Evolutionary conservation across 2,329 filamentous ascomycete species (phyloP), one percentile per base, ranked within the genome.

Genomic region (Penicillium corylophilum): DNA sequence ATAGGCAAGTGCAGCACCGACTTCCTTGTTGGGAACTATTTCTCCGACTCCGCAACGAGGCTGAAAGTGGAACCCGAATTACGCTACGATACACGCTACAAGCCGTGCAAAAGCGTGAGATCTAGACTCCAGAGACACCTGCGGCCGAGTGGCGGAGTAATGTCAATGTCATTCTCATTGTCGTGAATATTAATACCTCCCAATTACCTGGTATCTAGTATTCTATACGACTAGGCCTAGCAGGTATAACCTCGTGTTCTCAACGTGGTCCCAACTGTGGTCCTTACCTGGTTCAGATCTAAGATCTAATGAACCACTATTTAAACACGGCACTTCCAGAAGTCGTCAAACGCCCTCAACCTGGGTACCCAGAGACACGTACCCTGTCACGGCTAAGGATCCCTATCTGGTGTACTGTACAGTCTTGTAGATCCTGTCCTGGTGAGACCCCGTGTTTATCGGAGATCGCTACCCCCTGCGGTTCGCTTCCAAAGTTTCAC

Each of bases 361-460:
- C 49, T 33, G 50, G 49, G 44, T 15, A 50, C 28, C n/a, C 38
- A 20, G 5, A 24, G 35, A 28, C 23, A 38, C 28, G 12, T 8
- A 31, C 29, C 16, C 46, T 47, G 16, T 26, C 42, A 51, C 36
- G 50, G 53, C 36, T 51, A 58, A 42, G 56, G 53, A 58, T 58
- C 46, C 46, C 53, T 54, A 39, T 24, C 31, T 6, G 13, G 22
- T 20, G 35, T n/a, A n/a, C n/a, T n/a, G n/a, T n/a, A n/a, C n/a
- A n/a, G n/a, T n/a, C n/a, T n/a, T n/a, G n/a, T 53, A 41, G 53
- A 58, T 55, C 52, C 5, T 31, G 35, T 16, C 38, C 23, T 31
- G n/a, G 20, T 2, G 2, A 22, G 22, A 12, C 16, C 23, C 13
- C 12, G 31, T 22, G 23, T 24, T 6, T n/a, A n/a, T 31, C 33